Evolutionary conservation across 441 rosid genomes (phyloP).

Genomic region (Caryocar brasiliense): DNA sequence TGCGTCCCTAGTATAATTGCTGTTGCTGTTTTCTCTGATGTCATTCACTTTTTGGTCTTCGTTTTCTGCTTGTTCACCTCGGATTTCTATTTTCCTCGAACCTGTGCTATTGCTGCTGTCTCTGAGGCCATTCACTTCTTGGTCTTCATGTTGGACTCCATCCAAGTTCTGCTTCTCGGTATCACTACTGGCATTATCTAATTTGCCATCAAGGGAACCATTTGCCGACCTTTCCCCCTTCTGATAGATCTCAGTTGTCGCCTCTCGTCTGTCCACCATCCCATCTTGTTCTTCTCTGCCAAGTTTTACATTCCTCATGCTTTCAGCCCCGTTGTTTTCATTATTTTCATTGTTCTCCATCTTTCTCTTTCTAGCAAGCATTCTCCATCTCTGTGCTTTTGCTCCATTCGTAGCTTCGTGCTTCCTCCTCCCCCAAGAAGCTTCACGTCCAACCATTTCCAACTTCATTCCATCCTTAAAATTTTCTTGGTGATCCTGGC

Average conservation of each 20-base stretch:
- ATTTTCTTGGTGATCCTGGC: slow-evolving; percentile 1
- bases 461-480: slow-evolving; percentile 11
- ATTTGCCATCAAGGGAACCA: neutral
- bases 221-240: neutral
- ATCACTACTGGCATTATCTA: neutral
- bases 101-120: slow-evolving; percentile 3
- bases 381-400: slow-evolving; percentile 28
- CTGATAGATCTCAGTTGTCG: neutral
- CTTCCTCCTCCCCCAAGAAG: slow-evolving; percentile 5
- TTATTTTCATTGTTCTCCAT: slow-evolving; percentile 13
- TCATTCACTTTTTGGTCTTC: slow-evolving; percentile 12
- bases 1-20: neutral
- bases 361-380: slow-evolving; percentile 22
- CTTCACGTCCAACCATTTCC: slow-evolving; percentile 12
- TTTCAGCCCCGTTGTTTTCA: slow-evolving; percentile 2
- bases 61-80: neutral
- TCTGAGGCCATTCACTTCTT: slow-evolving; percentile 3
- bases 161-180: neutral
- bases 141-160: slow-evolving; percentile 12
- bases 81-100: neutral
- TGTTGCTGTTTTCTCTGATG: neutral
- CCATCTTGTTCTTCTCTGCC: neutral
- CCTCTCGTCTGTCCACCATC: slow-evolving; percentile 5
- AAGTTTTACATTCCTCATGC: slow-evolving; percentile 4
- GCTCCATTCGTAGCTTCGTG: slow-evolving; percentile 8